phyloP scores from a whole-genome alignment of 2,329 filamentous ascomycete species.

The Septoria linicola region DNA sequence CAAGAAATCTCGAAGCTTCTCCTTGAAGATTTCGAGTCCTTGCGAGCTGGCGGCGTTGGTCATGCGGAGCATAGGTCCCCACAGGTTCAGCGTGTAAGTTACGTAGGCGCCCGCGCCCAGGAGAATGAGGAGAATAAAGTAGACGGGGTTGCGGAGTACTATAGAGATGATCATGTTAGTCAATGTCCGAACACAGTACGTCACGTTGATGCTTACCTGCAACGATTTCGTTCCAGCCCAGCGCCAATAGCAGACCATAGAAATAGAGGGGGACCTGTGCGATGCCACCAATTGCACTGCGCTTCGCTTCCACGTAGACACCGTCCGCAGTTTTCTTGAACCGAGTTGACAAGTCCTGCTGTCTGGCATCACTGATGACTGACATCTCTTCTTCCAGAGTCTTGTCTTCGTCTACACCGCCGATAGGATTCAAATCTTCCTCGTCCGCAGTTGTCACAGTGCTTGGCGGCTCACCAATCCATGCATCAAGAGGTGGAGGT shows the following conservation, averaged over 20 bases:
- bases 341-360: conserved; percentile 84
- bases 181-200: conserved; percentile 10
- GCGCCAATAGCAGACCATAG: conserved; percentile 79
- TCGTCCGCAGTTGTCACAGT: conserved; percentile 79
- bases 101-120: conserved; percentile 76
- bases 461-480: conserved; percentile 75
- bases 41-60: conserved; percentile 82
- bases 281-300: conserved; percentile 91
- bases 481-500: conserved; percentile 77
- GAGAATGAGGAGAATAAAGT: conserved; percentile 85
- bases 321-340: conserved; percentile 99
- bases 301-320: conserved; percentile 96
- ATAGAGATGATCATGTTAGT: conserved; percentile 13
- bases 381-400: conserved; percentile 95
- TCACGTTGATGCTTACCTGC: conserved; percentile 65
- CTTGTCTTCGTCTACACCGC: conserved; percentile 92
- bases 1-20: conserved; percentile 84
- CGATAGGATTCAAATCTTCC: conserved; percentile 84
- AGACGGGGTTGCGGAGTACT: conserved; percentile 92
- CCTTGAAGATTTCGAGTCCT: conserved; percentile 86
- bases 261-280: conserved; percentile 94
- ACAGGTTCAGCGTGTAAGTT: conserved; percentile 89
- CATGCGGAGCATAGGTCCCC: conserved; percentile 96
- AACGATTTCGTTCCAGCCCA: conserved; percentile 98
- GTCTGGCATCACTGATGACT: conserved; percentile 83